Base-by-base conservation (phyloP, 768 basidiomycete species). In the Punctularia strigosozonata region DNA sequence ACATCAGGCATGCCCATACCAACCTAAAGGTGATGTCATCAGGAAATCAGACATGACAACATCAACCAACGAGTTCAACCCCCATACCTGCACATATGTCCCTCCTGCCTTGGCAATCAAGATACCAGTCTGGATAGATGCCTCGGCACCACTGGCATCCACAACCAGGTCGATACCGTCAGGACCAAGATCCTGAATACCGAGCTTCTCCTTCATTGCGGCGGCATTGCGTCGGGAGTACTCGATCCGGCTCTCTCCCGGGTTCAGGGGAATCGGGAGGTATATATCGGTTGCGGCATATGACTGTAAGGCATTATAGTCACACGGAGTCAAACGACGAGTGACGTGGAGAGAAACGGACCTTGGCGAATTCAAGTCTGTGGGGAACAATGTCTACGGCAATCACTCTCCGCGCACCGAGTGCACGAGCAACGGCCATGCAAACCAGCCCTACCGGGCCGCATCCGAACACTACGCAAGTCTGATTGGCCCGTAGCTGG, bases 361-460 rank as follows among this genome's bases (percentile, higher is more conserved):
- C n/a, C n/a, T 81, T 82, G 14, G 92, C 90, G 53, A 98, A 95
- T 36, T 85, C 72, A 35, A 98, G 76, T 25, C 92, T 80, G 21
- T 67, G 58, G 23, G 73, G 63, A 38, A 78, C 69, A 45, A 88
- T 81, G 53, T 91, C 91, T 44, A 94, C 73, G 3, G 80, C 91
- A 43, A 98, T 72, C 45, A 94, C 69, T 35, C 83, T 78, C 30
- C 71, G 68, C 2, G 90, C 94, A 25, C 90, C 91, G 34, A 94
- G 66, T 3, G 92, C 91, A 56, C 83, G 91, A 5, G 94, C 92
- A n/a, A 90, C 88, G 5, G 88, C 91, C 84, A 92, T 88, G 53
- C 83, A 86, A 17, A 95, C 73, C 21, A 94, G 61, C n/a, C 82
- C 81, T 40, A 83, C 77, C 2, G 91, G 92, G 2, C 91, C 88